These are phyloP conservation scores for Hypoxylon sp. DNA, from an alignment of 2,329 filamentous ascomycete species.

Conservation along the genomic window DNA sequence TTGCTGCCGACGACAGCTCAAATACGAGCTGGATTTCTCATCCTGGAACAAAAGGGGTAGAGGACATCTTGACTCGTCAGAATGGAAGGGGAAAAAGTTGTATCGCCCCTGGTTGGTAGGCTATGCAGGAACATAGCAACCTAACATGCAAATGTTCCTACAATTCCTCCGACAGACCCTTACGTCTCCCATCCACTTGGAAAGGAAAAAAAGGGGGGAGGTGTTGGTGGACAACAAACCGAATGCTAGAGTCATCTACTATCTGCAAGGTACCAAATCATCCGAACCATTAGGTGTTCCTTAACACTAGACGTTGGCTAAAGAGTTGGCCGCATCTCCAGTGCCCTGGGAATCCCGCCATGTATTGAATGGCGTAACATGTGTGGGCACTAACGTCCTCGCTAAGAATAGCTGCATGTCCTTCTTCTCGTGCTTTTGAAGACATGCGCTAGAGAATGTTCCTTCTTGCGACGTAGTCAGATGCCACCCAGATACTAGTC, in stretches of 20 bases:
- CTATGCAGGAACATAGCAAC: constrained; percentile 39
- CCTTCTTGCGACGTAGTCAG: constrained; percentile 27
- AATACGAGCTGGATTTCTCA: constrained; percentile 43
- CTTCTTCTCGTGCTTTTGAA: constrained; percentile 26
- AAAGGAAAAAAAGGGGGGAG: constrained; percentile 16
- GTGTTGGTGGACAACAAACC: constrained; percentile 10
- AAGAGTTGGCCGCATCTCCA: constrained; percentile 33
- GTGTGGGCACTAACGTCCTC: constrained; percentile 26
- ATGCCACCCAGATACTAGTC: constrained; percentile 30
- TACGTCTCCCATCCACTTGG: constrained; percentile 36
- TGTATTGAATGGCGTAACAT: constrained; percentile 32
- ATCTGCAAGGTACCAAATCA: constrained; percentile 43
- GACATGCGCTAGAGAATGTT: constrained; percentile 31
- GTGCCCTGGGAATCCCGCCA: constrained; percentile 23
- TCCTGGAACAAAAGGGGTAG: constrained; percentile 26
- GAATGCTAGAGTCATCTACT: constrained; percentile 8
- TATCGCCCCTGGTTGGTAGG: constrained; percentile 35
- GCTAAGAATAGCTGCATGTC: constrained; percentile 39
- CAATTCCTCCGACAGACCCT: constrained; percentile 40
- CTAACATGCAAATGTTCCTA: constrained; percentile 41
- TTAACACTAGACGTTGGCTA: constrained; percentile 29
- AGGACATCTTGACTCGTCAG: constrained; percentile 21
- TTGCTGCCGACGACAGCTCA: constrained; percentile 33
- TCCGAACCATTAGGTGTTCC: constrained; percentile 31
- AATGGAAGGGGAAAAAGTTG: constrained; percentile 33